Evolutionary conservation across 148 eudicot species (phyloP).

Genomic region (Bassia scoparia): DNA sequence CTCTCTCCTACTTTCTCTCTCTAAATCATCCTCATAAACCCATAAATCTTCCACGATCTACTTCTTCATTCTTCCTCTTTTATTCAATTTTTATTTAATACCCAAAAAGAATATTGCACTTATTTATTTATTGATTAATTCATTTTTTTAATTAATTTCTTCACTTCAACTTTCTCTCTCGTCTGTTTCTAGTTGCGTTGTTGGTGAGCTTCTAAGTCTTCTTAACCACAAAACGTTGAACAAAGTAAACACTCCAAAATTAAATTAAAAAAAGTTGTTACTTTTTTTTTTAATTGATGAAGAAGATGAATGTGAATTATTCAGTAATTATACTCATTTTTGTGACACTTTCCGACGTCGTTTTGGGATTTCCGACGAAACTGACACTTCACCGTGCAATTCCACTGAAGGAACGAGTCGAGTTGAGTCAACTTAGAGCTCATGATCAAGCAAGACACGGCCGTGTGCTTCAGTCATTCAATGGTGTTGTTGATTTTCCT

Average conservation of each 20-base stretch:
- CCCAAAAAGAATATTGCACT: neutral
- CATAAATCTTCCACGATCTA: neutral
- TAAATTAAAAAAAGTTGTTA: neutral
- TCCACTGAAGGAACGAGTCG: slow-evolving; percentile 54
- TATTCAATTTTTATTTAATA: neutral
- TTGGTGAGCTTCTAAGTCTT: slow-evolving; percentile 11
- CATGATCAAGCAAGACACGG: slow-evolving; percentile 69
- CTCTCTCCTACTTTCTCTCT: slow-evolving; percentile 18
- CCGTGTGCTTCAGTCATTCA: slow-evolving; percentile 53
- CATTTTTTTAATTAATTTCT: neutral
- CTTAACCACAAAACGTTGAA: neutral
- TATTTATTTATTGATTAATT: neutral
- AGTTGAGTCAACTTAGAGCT: slow-evolving; percentile 71
- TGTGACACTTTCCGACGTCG: slow-evolving; percentile 22
- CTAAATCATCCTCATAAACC: slow-evolving; percentile 16
- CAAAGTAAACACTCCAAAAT: neutral
- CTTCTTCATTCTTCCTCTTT: neutral
- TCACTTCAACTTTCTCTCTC: slow-evolving; percentile 11
- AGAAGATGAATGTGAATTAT: slow-evolving; percentile 20
- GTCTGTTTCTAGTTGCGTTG: slow-evolving; percentile 13
- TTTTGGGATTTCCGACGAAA: slow-evolving; percentile 39
- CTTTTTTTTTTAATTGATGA: neutral
- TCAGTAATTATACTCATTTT: slow-evolving; percentile 31
- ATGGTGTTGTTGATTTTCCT: slow-evolving; percentile 75
- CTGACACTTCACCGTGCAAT: slow-evolving; percentile 67